Percentiles rank a stretch among this genome's conserved stretches.
These are phyloP conservation scores for Colletotrichum sp. DNA, from an alignment of 2,329 filamentous ascomycete species.

Conservation along the genomic window DNA sequence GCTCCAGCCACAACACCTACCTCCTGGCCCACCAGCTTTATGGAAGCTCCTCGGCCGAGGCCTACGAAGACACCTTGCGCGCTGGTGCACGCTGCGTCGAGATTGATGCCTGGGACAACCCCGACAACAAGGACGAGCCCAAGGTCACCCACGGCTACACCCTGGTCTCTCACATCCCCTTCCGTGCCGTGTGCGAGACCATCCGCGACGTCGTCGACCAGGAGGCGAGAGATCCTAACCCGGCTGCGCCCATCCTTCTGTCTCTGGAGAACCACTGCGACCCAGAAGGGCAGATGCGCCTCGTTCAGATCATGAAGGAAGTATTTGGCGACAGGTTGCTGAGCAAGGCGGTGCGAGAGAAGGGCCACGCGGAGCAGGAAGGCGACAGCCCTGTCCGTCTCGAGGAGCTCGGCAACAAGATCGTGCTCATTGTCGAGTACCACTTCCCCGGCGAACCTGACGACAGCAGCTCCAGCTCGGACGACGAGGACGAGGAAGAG, in stretches of 20 bases:
- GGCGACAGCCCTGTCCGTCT: constrained; percentile 62
- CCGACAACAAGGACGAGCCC: constrained; percentile 64
- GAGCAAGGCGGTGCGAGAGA: constrained; percentile 59
- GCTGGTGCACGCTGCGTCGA: constrained; percentile 74
- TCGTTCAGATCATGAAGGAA: constrained; percentile 70
- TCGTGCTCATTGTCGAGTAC: constrained; percentile 72
- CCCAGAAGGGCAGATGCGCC: constrained; percentile 61
- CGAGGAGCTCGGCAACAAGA: constrained; percentile 64
- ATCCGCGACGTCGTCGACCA: constrained; percentile 67
- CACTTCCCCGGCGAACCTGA: constrained; percentile 60
- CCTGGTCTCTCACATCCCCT: constrained; percentile 68
- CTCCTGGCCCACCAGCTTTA: constrained; percentile 73
- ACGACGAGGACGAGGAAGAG: constrained; percentile 48
- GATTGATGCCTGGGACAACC: constrained; percentile 75
- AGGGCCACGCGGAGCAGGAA: constrained; percentile 60
- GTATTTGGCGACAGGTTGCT: constrained; percentile 66
- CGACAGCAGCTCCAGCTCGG: constrained; percentile 37
- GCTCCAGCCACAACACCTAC: constrained; percentile 77
- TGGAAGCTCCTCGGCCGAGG: constrained; percentile 64
- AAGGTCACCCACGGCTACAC: constrained; percentile 76
- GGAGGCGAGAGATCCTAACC: constrained; percentile 50
- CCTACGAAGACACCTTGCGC: constrained; percentile 66
- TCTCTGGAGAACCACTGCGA: constrained; percentile 73
- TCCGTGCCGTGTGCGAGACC: constrained; percentile 69
- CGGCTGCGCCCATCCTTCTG: constrained; percentile 64